These are phyloP conservation scores for Quercus gilva DNA, from an alignment of 306 rosid species.

Conservation along the genomic window DNA sequence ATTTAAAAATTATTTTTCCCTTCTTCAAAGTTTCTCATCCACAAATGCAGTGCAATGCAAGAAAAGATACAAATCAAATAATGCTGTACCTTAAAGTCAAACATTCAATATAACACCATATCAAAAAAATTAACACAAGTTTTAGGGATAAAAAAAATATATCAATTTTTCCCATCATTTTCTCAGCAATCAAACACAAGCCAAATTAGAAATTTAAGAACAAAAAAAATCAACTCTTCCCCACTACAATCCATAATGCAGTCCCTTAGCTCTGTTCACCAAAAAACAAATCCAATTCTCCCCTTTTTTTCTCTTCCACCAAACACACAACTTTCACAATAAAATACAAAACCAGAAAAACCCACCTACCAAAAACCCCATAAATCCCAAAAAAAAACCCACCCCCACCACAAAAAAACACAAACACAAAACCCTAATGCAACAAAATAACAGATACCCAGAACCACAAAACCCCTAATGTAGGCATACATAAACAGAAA, in stretches of 20 bases:
- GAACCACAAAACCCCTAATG: conserved; percentile 12
- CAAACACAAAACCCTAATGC: neutral
- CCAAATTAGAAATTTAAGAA: neutral
- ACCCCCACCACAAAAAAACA: neutral
- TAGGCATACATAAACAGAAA: neutral
- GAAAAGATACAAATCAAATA: too few relatives aligned
- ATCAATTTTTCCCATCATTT: neutral
- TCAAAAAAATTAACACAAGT: neutral
- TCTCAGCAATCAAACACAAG: neutral
- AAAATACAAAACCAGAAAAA: conserved; percentile 23
- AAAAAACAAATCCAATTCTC: neutral
- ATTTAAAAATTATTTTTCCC: too few relatives aligned
- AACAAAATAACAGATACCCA: neutral
- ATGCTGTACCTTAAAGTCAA: too few relatives aligned
- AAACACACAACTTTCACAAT: neutral
- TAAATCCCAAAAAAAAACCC: conserved; percentile 3
- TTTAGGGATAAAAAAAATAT: neutral
- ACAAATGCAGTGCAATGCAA: too few relatives aligned
- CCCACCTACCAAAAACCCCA: conserved; percentile 29
- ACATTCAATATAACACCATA: neutral
- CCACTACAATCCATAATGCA: neutral
- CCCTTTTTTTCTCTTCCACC: neutral
- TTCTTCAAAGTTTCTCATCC: too few relatives aligned
- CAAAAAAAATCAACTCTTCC: neutral
- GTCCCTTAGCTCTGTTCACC: neutral